Evolutionary conservation across 768 basidiomycete genomes (phyloP).

Genomic region (Mycena indigotica): DNA sequence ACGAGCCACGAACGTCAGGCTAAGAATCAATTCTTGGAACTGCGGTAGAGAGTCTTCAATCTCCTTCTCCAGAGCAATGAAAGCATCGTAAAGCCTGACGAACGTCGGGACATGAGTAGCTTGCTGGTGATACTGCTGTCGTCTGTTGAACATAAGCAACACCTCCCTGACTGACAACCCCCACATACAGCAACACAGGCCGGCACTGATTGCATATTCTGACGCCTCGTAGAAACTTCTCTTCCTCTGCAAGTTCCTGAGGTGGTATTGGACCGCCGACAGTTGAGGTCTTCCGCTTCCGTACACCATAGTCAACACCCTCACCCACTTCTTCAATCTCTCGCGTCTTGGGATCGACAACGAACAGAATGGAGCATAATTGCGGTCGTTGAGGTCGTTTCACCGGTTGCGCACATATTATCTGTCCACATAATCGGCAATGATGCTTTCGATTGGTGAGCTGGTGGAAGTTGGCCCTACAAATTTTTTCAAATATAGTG

Average conservation of each 20-base stretch:
- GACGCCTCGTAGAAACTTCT: constrained; percentile 87
- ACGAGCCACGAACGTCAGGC: constrained; percentile 57
- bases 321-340: constrained; percentile 83
- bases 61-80: constrained; percentile 79
- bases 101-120: constrained; percentile 59
- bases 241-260: constrained; percentile 58
- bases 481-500: neutral
- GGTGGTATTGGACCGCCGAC: constrained; percentile 33
- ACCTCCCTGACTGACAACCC: constrained; percentile 4
- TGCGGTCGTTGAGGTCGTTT: constrained; percentile 68
- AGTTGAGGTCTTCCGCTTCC: constrained; percentile 43
- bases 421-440: constrained; percentile 89
- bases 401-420: constrained; percentile 86
- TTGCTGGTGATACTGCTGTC: constrained; percentile 79
- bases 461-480: constrained; percentile 76
- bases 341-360: constrained; percentile 79
- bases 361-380: constrained; percentile 79
- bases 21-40: constrained; percentile 83
- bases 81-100: constrained; percentile 69
- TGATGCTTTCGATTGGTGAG: constrained; percentile 95
- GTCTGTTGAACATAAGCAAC: constrained; percentile 46
- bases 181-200: constrained; percentile 72
- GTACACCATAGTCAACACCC: constrained; percentile 83
- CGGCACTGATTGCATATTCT: constrained; percentile 86
- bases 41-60: constrained; percentile 87